Conservation (phyloP, 2,329 filamentous ascomycete genomes). For the Penicillium concentricum region DNA sequence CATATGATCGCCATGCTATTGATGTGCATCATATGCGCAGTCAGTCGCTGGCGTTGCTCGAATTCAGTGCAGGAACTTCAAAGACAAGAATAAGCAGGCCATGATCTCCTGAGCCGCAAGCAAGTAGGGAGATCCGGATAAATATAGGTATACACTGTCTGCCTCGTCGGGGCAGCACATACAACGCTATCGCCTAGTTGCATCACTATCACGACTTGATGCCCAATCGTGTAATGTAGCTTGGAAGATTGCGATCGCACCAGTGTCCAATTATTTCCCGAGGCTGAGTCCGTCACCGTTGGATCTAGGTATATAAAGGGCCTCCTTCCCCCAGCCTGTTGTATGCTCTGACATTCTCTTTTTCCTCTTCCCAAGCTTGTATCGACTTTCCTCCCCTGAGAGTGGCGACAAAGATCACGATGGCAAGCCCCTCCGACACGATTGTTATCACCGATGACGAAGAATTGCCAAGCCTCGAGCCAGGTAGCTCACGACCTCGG, state of each 20-base stretch:
- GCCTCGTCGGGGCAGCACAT: no score
- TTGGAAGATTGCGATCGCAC: neutral
- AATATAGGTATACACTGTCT: no score
- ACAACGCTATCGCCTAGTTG: no score
- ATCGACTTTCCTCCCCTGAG: neutral
- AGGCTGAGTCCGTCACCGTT: neutral
- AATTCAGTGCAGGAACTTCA: no score
- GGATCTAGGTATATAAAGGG: neutral
- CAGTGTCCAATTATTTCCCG: neutral
- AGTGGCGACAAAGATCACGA: constrained; percentile 5
- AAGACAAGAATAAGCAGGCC: no score
- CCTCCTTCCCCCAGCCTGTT: neutral
- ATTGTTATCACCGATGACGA: constrained; percentile 11
- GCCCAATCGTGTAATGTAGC: no score
- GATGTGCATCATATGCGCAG: no score
- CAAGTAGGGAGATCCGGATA: no score
- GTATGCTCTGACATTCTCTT: neutral
- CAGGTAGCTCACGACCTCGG: constrained; percentile 7
- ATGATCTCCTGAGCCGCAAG: no score
- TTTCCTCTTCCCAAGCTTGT: neutral
- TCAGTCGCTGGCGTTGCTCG: no score
- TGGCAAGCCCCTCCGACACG: constrained; percentile 4
- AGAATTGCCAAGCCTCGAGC: constrained; percentile 7
- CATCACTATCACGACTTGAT: no score
- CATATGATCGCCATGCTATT: no score